Base-by-base conservation (phyloP, 1,139 yeast genomes). In the Ogataea hybrid region DNA sequence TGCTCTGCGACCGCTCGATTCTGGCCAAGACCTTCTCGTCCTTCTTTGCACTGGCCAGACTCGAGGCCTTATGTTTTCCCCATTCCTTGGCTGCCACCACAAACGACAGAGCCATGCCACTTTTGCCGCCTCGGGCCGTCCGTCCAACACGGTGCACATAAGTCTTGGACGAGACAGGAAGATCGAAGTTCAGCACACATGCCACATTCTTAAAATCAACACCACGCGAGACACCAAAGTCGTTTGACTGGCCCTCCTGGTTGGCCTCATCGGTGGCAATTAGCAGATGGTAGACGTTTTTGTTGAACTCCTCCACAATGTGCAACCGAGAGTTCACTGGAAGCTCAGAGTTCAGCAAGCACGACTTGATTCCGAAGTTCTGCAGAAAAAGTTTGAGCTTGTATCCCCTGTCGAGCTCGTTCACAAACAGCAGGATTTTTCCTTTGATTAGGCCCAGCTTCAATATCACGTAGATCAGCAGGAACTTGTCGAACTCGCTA, bases 191-290 rank as follows among this genome's bases (percentile, higher is more conserved):
- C 51, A 94, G 71, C 4, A 94, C 98, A 68, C 97, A 92, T 14
- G 97, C 94, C 49, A 94, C 97, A 57, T 92, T 90, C 56, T 79
- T 83, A 71, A 94, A 94, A 66, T 94, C 99, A 29, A 94, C 95
- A 57, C 99, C 98, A 64, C 99, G 79, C 25, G 96, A 85, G 32
- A 90, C 97, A 51, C 97, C 96, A 60, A 85, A 92, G 56, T 92
- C 97, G 47, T 71, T 73, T 4, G 43, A n/a, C 43, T 74, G 79
- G 42, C 58, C 64, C 45, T 70, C 65, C 50, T 77, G 80, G 51
- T 79, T 81, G 20, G 88, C 77, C 57, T 89, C 97, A 63, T 94
- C 99, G 2, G 98, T 92, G 16, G 98, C 98, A 62, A 94, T 92
- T 55, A 94, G 71, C 49, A 94, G 68, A 56, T 81, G 79, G 68